Evolutionary conservation across 2,329 filamentous ascomycete genomes (phyloP).

Genomic region (Aureobasidium vineae): DNA sequence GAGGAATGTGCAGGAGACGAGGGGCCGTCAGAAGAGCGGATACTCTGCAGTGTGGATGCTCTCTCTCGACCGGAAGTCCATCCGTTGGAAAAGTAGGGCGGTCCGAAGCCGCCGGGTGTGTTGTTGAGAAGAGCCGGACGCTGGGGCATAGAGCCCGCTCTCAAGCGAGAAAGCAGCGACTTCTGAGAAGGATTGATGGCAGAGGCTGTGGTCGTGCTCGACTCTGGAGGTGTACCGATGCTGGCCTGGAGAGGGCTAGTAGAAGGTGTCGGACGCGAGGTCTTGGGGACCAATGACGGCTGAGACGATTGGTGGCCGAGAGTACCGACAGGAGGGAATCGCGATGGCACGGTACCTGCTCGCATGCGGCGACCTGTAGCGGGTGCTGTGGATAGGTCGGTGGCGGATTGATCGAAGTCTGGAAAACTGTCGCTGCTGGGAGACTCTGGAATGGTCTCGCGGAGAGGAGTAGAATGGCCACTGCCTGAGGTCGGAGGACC

Average conservation of each 20-base stretch:
- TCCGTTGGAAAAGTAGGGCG: constrained; percentile 80
- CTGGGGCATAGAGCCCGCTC: constrained; percentile 93
- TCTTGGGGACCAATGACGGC: constrained; percentile 65
- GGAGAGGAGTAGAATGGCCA: constrained; percentile 91
- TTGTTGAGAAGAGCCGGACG: constrained; percentile 65
- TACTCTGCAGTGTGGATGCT: constrained; percentile 84
- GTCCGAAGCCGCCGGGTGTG: constrained; percentile 68
- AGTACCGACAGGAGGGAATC: constrained; percentile 76
- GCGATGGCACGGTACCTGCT: constrained; percentile 93
- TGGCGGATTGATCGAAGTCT: constrained; percentile 73
- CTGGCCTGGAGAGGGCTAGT: constrained; percentile 74
- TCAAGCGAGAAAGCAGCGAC: constrained; percentile 71
- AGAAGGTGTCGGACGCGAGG: constrained; percentile 79
- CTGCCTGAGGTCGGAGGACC: constrained; percentile 93
- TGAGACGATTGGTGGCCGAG: constrained; percentile 60
- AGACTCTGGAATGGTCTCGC: constrained; percentile 96
- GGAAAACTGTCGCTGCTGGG: constrained; percentile 90
- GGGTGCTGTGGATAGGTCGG: constrained; percentile 60
- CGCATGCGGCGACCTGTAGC: constrained; percentile 72
- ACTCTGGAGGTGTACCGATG: constrained; percentile 3
- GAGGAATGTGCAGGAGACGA: constrained; percentile 86
- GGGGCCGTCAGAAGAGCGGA: constrained; percentile 81
- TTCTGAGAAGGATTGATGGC: constrained; percentile 25
- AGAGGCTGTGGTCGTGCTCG: constrained; percentile 17
- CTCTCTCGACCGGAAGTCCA: constrained; percentile 81